These are phyloP conservation scores for Ettlia oleoabundans DNA, from an alignment of 139 green algal genomes.

Conservation along the genomic window DNA sequence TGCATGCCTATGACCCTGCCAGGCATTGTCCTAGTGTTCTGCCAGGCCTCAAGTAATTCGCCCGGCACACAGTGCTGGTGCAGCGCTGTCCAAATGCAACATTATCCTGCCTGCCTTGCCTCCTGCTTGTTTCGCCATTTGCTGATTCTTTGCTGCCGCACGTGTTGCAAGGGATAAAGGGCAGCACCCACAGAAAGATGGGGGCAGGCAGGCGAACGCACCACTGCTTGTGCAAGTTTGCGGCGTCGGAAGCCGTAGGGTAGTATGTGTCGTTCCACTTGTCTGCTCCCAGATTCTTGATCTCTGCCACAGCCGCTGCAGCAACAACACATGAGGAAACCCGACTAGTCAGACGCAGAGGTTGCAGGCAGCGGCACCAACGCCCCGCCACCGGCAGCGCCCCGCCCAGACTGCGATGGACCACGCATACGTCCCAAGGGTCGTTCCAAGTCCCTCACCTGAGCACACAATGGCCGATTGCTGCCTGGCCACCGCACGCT, in stretches of 20 bases:
- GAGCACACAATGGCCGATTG: conserved; percentile 30
- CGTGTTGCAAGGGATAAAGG: neutral
- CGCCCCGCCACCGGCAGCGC: too few relatives aligned
- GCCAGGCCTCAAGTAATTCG: too few relatives aligned
- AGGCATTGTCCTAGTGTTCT: too few relatives aligned
- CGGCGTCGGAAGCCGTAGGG: conserved; percentile 84
- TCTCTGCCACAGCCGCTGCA: conserved; percentile 21
- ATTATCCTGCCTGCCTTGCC: too few relatives aligned
- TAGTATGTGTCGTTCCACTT: conserved; percentile 97
- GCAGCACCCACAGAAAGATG: neutral
- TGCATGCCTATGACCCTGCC: too few relatives aligned
- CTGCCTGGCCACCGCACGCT: conserved; percentile 24
- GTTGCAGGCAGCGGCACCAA: neutral
- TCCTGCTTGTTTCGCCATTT: too few relatives aligned
- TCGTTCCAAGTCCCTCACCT: neutral
- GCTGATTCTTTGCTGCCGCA: neutral
- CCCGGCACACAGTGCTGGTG: too few relatives aligned
- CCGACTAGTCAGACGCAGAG: neutral
- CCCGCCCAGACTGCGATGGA: neutral
- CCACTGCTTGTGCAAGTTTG: conserved; percentile 88
- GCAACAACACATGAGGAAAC: neutral
- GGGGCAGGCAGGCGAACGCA: conserved; percentile 30
- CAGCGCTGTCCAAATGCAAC: too few relatives aligned
- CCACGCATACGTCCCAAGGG: neutral
- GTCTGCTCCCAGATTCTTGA: conserved; percentile 59